Percentiles rank a stretch among this genome's conserved stretches.
Evolutionary conservation across 768 basidiomycete genomes (phyloP).

Genomic region (Sporobolomyces roseus): DNA sequence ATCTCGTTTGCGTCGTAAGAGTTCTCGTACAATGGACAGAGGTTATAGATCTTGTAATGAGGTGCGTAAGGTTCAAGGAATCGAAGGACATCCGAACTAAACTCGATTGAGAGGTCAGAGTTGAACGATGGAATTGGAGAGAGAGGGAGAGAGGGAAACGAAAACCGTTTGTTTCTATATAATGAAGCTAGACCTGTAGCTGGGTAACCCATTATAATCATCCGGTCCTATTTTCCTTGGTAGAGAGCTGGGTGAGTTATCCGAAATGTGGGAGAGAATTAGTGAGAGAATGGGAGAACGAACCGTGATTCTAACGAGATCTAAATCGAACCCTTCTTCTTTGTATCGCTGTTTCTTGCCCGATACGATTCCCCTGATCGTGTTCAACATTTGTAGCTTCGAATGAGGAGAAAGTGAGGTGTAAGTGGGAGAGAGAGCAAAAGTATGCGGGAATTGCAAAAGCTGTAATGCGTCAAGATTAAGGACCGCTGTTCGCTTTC

Average conservation of each 20-base stretch:
- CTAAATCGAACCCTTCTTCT: conserved; percentile 67
- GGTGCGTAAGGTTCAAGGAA: conserved; percentile 72
- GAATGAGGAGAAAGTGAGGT: not conserved
- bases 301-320: conserved; percentile 62
- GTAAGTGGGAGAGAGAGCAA: too few species aligned
- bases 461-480: too few species aligned
- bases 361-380: conserved; percentile 70
- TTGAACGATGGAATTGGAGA: not conserved
- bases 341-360: conserved; percentile 73
- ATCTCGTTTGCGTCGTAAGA: conserved; percentile 68
- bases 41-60: conserved; percentile 84
- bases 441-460: too few species aligned
- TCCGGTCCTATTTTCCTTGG: not conserved
- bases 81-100: conserved; percentile 64
- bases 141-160: not conserved
- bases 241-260: not conserved
- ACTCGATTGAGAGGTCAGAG: not conserved
- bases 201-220: conserved; percentile 63
- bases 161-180: conserved; percentile 62
- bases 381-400: conserved; percentile 57
- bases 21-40: conserved; percentile 61
- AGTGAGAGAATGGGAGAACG: conserved; percentile 46
- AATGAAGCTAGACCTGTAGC: conserved; percentile 71
- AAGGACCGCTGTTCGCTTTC: too few species aligned
- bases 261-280: not conserved